These are phyloP conservation scores for Juncus effusus DNA, from an alignment of 176 grass and related monocot species.

Conservation along the genomic window DNA sequence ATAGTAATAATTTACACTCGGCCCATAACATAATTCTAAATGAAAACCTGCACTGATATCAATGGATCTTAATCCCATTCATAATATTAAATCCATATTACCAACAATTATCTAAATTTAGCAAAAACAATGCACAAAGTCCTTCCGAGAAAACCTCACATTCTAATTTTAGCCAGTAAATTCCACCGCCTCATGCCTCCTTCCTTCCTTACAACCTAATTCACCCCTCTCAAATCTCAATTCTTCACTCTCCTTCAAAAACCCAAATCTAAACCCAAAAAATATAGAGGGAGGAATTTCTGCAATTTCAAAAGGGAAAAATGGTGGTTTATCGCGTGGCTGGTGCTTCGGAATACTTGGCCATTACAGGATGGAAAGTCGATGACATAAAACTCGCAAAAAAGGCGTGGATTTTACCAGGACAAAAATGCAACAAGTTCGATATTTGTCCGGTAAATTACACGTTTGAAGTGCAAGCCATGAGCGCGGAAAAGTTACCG, in stretches of 20 bases:
- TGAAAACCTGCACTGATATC: too few relatives aligned
- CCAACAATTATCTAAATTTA: background rate
- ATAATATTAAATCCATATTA: too few relatives aligned
- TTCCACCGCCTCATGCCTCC: background rate
- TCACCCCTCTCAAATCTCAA: background rate
- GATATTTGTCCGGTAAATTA: slow-evolving; percentile 70
- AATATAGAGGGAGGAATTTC: background rate
- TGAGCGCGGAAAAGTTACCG: slow-evolving; percentile 89
- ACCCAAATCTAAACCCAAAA: background rate
- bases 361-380: slow-evolving; percentile 56
- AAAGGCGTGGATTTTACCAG: slow-evolving; percentile 54
- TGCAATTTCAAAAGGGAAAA: background rate
- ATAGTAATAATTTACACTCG: too few relatives aligned
- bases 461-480: slow-evolving; percentile 86
- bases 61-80: too few relatives aligned
- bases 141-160: background rate
- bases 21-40: too few relatives aligned
- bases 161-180: background rate
- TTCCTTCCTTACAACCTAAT: background rate
- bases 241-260: background rate
- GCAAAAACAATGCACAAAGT: background rate
- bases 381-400: slow-evolving; percentile 58
- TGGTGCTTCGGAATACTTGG: slow-evolving; percentile 51
- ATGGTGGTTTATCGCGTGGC: slow-evolving; percentile 23
- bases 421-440: slow-evolving; percentile 50